Percentiles rank a stretch among this genome's conserved stretches.
phyloP scores from a whole-genome alignment of 306 rosid genomes.

The Rubus idaeus region DNA sequence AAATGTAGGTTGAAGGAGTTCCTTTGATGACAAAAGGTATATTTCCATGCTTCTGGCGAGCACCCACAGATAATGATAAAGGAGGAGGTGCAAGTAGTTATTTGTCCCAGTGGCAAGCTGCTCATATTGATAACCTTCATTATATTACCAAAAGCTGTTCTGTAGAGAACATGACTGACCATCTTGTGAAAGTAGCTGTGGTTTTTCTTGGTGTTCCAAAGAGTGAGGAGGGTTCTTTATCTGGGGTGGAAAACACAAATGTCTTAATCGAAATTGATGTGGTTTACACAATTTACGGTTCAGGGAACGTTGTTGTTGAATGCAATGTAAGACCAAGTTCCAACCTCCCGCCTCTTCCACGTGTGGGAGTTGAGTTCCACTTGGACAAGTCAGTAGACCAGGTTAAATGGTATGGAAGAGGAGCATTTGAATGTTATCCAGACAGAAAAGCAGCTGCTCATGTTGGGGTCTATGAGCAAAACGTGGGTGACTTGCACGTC shows the following conservation, averaged over 20 bases:
- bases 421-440: conserved; percentile 91
- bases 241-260: conserved; percentile 35
- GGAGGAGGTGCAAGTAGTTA: conserved; percentile 73
- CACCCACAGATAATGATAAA: conserved; percentile 87
- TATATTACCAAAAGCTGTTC: conserved; percentile 63
- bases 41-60: conserved; percentile 90
- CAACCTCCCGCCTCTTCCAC: conserved; percentile 87
- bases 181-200: conserved; percentile 41
- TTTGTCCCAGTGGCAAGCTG: conserved; percentile 74
- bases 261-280: conserved; percentile 50
- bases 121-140: conserved; percentile 56
- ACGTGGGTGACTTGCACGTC: conserved; percentile 73
- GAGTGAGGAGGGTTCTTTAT: conserved; percentile 31
- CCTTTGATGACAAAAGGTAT: conserved; percentile 63
- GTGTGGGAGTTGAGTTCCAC: conserved; percentile 74
- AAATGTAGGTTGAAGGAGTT: conserved; percentile 67
- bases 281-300: conserved; percentile 58
- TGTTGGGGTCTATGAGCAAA: conserved; percentile 62
- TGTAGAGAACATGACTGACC: conserved; percentile 37
- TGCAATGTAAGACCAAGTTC: conserved; percentile 61
- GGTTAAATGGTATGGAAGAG: conserved; percentile 87
- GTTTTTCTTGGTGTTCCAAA: conserved; percentile 56
- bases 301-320: conserved; percentile 76
- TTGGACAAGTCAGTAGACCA: conserved; percentile 67
- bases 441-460: conserved; percentile 94